Conservation (phyloP, 2,329 filamentous ascomycete species). For the Epichloe glyceriae region DNA sequence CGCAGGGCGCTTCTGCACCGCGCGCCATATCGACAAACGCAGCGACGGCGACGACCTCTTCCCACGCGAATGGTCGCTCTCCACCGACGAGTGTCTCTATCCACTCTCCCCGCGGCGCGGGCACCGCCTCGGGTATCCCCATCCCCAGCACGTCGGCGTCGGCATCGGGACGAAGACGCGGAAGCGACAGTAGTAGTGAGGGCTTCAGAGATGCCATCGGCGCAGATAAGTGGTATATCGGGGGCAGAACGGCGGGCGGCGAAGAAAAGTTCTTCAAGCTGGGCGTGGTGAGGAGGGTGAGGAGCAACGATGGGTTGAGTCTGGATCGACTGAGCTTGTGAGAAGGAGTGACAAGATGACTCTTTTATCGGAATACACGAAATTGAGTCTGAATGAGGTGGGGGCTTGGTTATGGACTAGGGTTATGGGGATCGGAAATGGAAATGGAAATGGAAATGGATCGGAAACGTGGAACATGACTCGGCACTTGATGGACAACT, state of each 20-base stretch:
- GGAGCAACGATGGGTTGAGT: constrained; percentile 63
- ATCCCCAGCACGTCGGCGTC: constrained; percentile 28
- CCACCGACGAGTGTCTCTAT: constrained; percentile 17
- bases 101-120: constrained; percentile 15
- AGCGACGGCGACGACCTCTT: constrained; percentile 11
- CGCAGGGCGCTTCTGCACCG: constrained; percentile 11
- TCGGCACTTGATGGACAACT: not conserved
- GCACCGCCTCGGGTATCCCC: constrained; percentile 13
- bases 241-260: constrained; percentile 60
- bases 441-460: not conserved
- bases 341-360: constrained; percentile 12
- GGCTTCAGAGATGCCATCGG: constrained; percentile 62
- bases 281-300: constrained; percentile 58
- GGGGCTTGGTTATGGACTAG: not conserved
- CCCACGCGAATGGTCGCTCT: constrained; percentile 14
- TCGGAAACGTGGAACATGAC: constrained; percentile 1
- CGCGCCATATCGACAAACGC: constrained; percentile 13
- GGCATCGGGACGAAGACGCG: constrained; percentile 36
- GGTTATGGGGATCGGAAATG: not conserved
- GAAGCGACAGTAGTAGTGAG: constrained; percentile 63
- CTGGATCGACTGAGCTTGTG: constrained; percentile 63
- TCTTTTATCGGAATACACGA: not conserved
- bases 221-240: constrained; percentile 71
- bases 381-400: not conserved
- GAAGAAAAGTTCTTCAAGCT: constrained; percentile 74